Percentiles rank a stretch among this genome's conserved stretches.
phyloP scores from a whole-genome alignment of 129 eudicot genomes.

The Escallonia herrerae region DNA sequence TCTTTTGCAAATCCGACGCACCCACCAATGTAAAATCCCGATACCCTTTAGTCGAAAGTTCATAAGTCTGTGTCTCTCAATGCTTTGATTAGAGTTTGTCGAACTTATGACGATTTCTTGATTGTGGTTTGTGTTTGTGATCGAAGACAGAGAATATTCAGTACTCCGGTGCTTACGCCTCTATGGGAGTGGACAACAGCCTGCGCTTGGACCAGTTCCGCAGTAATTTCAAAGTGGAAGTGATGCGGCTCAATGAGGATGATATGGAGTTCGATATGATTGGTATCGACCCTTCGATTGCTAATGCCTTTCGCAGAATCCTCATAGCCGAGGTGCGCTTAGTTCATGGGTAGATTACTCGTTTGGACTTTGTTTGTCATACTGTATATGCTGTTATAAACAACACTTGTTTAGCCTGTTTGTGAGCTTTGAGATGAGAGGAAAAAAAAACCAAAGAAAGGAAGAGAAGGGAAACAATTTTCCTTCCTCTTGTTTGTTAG shows the following conservation, averaged over 20 bases:
- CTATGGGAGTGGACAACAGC: slow-evolving; percentile 83
- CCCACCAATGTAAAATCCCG: slow-evolving; percentile 45
- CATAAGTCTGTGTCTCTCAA: slow-evolving; percentile 8
- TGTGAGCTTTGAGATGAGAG: too few species aligned
- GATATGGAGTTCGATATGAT: slow-evolving; percentile 90
- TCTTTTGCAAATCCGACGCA: slow-evolving; percentile 62
- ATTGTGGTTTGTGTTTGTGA: background rate
- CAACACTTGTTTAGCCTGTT: too few species aligned
- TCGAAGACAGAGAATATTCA: slow-evolving; percentile 71
- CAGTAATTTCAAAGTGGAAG: slow-evolving; percentile 53
- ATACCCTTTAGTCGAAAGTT: background rate
- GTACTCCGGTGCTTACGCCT: slow-evolving; percentile 82
- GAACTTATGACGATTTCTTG: background rate
- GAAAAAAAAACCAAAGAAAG: too few species aligned
- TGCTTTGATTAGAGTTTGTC: background rate
- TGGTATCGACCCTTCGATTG: slow-evolving; percentile 82
- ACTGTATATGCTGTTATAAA: too few species aligned
- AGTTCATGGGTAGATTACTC: background rate
- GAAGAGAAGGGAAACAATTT: too few species aligned
- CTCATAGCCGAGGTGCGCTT: slow-evolving; percentile 79
- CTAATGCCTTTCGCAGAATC: slow-evolving; percentile 86
- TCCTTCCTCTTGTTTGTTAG: too few species aligned
- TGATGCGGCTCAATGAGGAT: slow-evolving; percentile 47
- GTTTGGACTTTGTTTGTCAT: background rate
- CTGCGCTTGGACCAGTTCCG: slow-evolving; percentile 54